Evolutionary conservation across 176 grass and related monocot genomes (phyloP), one percentile per base, ranked within the genome.

Genomic region (Neostapfia colusana): DNA sequence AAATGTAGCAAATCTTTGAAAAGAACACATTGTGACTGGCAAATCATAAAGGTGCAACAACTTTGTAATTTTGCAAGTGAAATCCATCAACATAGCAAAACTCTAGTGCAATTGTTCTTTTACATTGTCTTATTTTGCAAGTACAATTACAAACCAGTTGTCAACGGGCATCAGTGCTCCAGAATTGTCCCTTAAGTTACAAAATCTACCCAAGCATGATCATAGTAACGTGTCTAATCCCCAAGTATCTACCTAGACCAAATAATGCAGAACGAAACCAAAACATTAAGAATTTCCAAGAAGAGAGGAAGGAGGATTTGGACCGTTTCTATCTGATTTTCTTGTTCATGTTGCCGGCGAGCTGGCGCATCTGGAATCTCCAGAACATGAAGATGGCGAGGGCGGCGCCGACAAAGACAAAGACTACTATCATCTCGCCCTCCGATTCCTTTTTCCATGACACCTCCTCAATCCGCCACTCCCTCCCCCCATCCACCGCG

Each of bases 311-410:
- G 25, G 57, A 49, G n/a, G 63, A 7, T 21, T 17, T 24, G 44
- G 21, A 37, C 8, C 71, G 37, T 21, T 68, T 54, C 74, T 87
- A 91, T 73, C 76, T 83, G 17, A 57, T 93, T 74, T 95, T 98
- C 89, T 98, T 98, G 83, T 90, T 94, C 87, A 98, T 77, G 82
- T 80, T 88, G 65, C 79, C 53, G 23, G 70, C 85, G 10, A 98
- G 82, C 70, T 94, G 87, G 17, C 82, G 57, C 87, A 95, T 95
- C 85, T 95, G 95, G 81, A 94, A 98, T 72, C 95, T 93, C 91
- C 91, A 98, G 79, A 74, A 90, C 82, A 92, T 76, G 79, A 98
- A 94, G 72, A 86, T 81, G 35, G 79, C 76, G 3, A 98, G 82
- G 28, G 86, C 91, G 3, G 78, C 62, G 43, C 91, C 95, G 23